Evolutionary conservation across 2,329 filamentous ascomycete genomes (phyloP).

Genomic region (Tympanopsis confertula): DNA sequence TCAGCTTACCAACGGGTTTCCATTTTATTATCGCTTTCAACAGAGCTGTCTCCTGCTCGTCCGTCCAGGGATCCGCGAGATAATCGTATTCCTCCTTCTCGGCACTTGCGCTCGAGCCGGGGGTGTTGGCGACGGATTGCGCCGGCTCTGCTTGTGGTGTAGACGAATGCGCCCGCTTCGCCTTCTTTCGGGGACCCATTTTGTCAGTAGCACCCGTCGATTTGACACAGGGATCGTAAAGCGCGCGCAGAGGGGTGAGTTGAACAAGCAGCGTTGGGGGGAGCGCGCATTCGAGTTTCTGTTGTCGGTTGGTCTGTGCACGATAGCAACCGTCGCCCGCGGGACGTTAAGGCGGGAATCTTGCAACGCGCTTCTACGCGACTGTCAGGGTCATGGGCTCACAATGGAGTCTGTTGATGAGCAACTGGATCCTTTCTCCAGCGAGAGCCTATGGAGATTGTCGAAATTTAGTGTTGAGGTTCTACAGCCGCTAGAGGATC

Average conservation of each 20-base stretch:
- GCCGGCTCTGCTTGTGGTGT: background rate
- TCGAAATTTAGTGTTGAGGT: constrained; percentile 21
- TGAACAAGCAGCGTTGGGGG: too few species aligned
- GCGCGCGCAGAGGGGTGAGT: too few species aligned
- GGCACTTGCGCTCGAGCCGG: background rate
- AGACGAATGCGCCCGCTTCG: background rate
- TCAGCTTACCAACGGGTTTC: constrained; percentile 1
- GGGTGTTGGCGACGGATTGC: background rate
- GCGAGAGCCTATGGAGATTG: constrained; percentile 21
- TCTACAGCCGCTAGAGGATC: constrained; percentile 19
- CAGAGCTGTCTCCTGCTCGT: constrained; percentile 1
- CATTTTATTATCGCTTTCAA: constrained; percentile 2
- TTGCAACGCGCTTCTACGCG: too few species aligned
- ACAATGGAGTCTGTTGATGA: constrained; percentile 7
- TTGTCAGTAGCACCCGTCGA: too few species aligned
- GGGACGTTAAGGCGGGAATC: too few species aligned
- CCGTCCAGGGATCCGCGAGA: constrained; percentile 2
- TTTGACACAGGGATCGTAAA: too few species aligned
- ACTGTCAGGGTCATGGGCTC: background rate
- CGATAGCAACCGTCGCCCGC: too few species aligned
- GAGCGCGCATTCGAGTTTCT: too few species aligned
- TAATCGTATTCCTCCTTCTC: constrained; percentile 2
- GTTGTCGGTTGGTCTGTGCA: too few species aligned
- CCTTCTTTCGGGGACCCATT: background rate
- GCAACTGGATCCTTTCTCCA: constrained; percentile 16